Conservation (phyloP, 2,329 filamentous ascomycete genomes). For the Xylaria sp. region DNA sequence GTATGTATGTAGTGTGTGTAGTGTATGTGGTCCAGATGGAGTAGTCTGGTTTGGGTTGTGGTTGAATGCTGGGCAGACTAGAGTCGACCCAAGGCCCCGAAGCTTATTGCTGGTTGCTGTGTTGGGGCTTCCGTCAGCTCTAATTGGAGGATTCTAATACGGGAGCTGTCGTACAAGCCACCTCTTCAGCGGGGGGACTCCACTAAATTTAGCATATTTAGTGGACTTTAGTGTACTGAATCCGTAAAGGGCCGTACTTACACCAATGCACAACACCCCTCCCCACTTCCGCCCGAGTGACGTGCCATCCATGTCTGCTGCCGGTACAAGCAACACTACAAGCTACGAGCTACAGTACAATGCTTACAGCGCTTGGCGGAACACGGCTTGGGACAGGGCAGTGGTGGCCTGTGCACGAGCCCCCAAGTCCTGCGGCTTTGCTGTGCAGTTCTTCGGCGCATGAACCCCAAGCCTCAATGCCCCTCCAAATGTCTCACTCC, state of each 20-base stretch:
- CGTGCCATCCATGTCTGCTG: background rate
- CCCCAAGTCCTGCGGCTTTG: background rate
- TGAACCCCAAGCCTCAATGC: slow-evolving; percentile 1
- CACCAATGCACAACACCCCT: slow-evolving; percentile 17
- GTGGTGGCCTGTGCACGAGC: background rate
- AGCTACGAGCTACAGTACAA: no score
- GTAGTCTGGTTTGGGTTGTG: no score
- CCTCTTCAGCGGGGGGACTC: background rate
- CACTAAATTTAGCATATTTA: background rate
- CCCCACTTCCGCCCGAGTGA: slow-evolving; percentile 1
- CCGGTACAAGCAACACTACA: no score
- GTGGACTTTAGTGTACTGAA: background rate
- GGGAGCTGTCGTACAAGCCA: background rate
- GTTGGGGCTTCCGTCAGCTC: background rate
- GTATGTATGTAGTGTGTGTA: no score
- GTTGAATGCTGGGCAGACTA: no score
- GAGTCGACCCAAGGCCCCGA: no score
- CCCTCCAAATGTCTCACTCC: slow-evolving; percentile 27
- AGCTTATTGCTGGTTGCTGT: slow-evolving; percentile 14
- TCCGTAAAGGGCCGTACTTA: background rate
- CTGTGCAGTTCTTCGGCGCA: no score
- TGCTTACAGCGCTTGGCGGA: no score
- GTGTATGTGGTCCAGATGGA: no score
- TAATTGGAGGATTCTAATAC: no score
- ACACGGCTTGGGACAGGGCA: background rate